These are phyloP conservation scores for Fusarium sp. DNA, from an alignment of 2,329 filamentous ascomycete species.

Conservation along the genomic window DNA sequence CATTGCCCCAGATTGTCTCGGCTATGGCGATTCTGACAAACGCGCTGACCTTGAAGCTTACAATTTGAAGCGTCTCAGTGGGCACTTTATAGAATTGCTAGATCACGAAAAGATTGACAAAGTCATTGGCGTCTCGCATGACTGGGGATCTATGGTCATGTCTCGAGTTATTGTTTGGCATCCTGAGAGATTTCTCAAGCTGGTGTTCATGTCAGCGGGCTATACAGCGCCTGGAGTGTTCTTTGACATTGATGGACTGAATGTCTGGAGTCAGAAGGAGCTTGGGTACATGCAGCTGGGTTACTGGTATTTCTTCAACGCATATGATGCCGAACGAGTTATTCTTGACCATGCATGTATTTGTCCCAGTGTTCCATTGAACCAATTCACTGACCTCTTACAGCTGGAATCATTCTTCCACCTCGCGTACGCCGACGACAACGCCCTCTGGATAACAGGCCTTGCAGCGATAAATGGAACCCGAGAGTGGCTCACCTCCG, in stretches of 20 bases:
- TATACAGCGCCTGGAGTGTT: slow-evolving; percentile 20
- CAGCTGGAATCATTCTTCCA: slow-evolving; percentile 39
- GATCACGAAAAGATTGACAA: slow-evolving; percentile 17
- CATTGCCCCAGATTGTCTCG: slow-evolving; percentile 36
- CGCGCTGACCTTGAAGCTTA: slow-evolving; percentile 23
- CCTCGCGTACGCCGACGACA: slow-evolving; percentile 26
- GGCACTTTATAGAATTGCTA: slow-evolving; percentile 27
- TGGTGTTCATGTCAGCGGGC: slow-evolving; percentile 15
- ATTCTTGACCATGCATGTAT: slow-evolving; percentile 13
- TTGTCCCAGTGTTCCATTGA: rapidly evolving
- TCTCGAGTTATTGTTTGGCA: slow-evolving; percentile 27
- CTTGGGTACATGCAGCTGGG: slow-evolving; percentile 32
- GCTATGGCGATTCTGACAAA: slow-evolving; percentile 38
- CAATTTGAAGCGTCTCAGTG: slow-evolving; percentile 13
- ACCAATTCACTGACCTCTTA: not conserved
- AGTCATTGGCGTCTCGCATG: slow-evolving; percentile 32
- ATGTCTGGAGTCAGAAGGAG: slow-evolving; percentile 6
- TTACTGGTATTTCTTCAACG: slow-evolving; percentile 41
- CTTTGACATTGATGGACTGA: slow-evolving; percentile 29
- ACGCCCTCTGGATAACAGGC: slow-evolving; percentile 2
- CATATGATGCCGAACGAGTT: slow-evolving; percentile 17
- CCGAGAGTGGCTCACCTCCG: slow-evolving; percentile 22
- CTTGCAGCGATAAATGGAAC: slow-evolving; percentile 25
- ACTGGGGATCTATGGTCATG: slow-evolving; percentile 32
- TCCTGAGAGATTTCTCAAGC: slow-evolving; percentile 12